phyloP scores from a whole-genome alignment of 2,329 filamentous ascomycete genomes.

The Tolypocladium amazonense region DNA sequence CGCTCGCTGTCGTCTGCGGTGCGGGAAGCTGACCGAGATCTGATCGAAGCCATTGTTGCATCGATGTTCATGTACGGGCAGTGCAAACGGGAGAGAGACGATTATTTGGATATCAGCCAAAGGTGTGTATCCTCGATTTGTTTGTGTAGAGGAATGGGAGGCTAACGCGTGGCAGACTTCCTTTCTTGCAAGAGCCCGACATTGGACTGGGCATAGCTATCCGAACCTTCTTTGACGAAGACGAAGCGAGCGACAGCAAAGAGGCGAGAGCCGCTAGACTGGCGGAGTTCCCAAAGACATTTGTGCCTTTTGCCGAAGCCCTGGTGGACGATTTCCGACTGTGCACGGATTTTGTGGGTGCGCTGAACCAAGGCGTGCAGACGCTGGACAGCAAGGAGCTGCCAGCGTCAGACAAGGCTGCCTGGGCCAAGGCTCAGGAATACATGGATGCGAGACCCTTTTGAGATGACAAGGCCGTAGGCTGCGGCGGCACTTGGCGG shows the following conservation, averaged over 20 bases:
- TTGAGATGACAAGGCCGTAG: conserved; percentile 10
- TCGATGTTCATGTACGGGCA: conserved; percentile 76
- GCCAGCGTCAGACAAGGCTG: conserved; percentile 31
- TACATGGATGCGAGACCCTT: conserved; percentile 38
- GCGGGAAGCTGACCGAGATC: conserved; percentile 66
- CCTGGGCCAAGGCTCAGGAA: conserved; percentile 44
- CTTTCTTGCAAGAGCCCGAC: conserved; percentile 60
- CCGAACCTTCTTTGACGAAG: conserved; percentile 68
- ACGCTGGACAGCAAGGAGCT: conserved; percentile 38
- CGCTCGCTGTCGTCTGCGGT: conserved; percentile 74
- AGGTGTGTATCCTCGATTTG: conserved; percentile 40
- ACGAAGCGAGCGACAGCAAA: conserved; percentile 46
- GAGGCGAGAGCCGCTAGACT: conserved; percentile 34
- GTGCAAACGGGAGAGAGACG: conserved; percentile 57
- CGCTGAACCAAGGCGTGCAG: conserved; percentile 46
- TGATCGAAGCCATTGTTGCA: conserved; percentile 72
- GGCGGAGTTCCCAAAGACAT: conserved; percentile 38
- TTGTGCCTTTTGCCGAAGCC: conserved; percentile 47
- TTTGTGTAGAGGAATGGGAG: not conserved
- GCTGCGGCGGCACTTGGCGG: not conserved
- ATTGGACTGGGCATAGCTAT: conserved; percentile 70
- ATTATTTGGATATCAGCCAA: conserved; percentile 58
- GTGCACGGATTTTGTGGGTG: conserved; percentile 46
- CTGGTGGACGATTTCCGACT: conserved; percentile 50
- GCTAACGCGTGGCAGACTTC: conserved; percentile 35